Conservation (phyloP, 2,329 filamentous ascomycete genomes). For the Endoconidiophora polonica region DNA sequence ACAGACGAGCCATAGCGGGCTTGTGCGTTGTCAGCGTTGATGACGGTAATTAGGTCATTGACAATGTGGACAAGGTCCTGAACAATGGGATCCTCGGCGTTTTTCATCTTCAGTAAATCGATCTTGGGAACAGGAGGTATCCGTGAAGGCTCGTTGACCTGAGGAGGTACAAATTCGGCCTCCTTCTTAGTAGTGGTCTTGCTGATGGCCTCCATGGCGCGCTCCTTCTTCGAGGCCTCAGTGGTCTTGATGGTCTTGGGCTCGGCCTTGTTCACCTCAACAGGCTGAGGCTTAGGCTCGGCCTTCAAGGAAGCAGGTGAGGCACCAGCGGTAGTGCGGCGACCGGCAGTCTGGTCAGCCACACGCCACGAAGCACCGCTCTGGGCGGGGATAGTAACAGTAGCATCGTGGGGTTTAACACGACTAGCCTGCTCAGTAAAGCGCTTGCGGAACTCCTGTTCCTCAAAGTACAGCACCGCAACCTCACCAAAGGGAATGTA, state of each 20-base stretch:
- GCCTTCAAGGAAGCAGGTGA: slow-evolving; percentile 18
- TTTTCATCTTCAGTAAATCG: slow-evolving; percentile 57
- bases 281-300: slow-evolving; percentile 19
- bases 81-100: slow-evolving; percentile 71
- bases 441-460: slow-evolving; percentile 77
- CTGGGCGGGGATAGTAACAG: slow-evolving; percentile 69
- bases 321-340: slow-evolving; percentile 44
- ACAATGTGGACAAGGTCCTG: slow-evolving; percentile 89
- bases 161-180: slow-evolving; percentile 34
- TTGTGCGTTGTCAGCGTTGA: slow-evolving; percentile 71
- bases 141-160: slow-evolving; percentile 49
- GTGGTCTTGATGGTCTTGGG: slow-evolving; percentile 18
- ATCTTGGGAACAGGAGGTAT: slow-evolving; percentile 52
- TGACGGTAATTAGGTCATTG: slow-evolving; percentile 86
- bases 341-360: slow-evolving; percentile 40
- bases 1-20: slow-evolving; percentile 65
- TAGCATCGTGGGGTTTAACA: slow-evolving; percentile 41
- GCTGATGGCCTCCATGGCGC: slow-evolving; percentile 19
- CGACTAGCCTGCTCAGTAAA: slow-evolving; percentile 44
- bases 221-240: slow-evolving; percentile 17
- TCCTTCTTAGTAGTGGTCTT: slow-evolving; percentile 16
- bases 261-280: slow-evolving; percentile 17
- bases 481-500: slow-evolving; percentile 91
- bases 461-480: slow-evolving; percentile 86
- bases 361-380: slow-evolving; percentile 74